Base-by-base conservation (phyloP, 345 rosid species). In the Salix purpurea region DNA sequence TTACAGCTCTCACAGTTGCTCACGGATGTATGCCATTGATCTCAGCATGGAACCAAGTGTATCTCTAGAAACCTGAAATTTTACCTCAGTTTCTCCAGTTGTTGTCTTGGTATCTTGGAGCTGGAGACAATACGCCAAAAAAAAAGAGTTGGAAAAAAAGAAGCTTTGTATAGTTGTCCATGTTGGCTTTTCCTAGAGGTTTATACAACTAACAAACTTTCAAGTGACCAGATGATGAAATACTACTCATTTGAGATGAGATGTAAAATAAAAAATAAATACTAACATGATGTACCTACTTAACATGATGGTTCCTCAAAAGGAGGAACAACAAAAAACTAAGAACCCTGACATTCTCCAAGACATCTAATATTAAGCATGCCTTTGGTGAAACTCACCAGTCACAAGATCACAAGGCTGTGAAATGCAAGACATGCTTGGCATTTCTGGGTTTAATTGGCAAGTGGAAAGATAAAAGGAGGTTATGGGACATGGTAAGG, bases 51-150 rank as follows among this genome's bases (percentile, higher is more conserved):
- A 87, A 37, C 83, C 91, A 72, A 88, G 80, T 15, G 90, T 88
- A 28, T 88, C 89, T 79, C 83, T 85, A 11, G 91, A 90, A 39
- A 88, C 92, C 83, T 88, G 94, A 80, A 90, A 88, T 75, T 87
- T 90, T 70, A 90, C 89, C 74, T 87, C 90, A 40, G 87, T 84
- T 75, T 88, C 90, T 58, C 94, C 91, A 21, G 89, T 76, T 70
- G 85, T 68, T 30, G 85, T 85, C 78, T 84, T 87, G 15, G 84
- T 71, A 76, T 86, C 92, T 81, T 87, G 91, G 61, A 88, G 89
- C 94, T 88, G 85, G 48, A 64, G 61, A 77, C 62, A 48, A 48
- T 7, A 70, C 74, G 18, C 1, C 70, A 77, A 65, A 62, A 42
- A 61, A 32, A 32, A 19, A 21, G 48, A 24, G n/a, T 62, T 26